These are phyloP conservation scores for Eucalyptus sp. DNA, from an alignment of 345 rosid genomes.

Conservation along the genomic window DNA sequence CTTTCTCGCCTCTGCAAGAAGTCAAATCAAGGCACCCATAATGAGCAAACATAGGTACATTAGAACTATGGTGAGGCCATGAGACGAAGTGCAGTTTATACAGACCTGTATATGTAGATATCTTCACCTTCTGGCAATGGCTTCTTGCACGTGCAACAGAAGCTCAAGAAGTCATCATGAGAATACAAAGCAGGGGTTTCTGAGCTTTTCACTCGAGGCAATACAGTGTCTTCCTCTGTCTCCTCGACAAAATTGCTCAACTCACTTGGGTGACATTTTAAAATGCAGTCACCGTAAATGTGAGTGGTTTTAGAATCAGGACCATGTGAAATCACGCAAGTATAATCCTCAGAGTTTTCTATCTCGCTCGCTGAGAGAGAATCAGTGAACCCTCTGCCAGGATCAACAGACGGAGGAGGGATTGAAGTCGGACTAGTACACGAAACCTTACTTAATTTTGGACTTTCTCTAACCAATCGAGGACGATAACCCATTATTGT, in stretches of 20 bases:
- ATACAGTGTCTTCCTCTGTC: neutral
- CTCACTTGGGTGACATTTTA: conserved; percentile 39
- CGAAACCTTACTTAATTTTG: neutral
- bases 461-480: conserved; percentile 8
- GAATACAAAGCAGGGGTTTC: neutral
- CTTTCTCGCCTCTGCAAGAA: conserved; percentile 67
- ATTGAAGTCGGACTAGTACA: neutral
- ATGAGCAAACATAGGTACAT: neutral
- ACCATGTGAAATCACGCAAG: conserved; percentile 73
- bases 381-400: conserved; percentile 6
- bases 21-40: neutral
- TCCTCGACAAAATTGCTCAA: neutral
- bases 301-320: conserved; percentile 78
- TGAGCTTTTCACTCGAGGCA: neutral
- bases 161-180: conserved; percentile 41
- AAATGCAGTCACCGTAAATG: conserved; percentile 63
- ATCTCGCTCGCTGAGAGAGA: conserved; percentile 50
- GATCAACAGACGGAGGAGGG: neutral
- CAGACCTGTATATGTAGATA: conserved; percentile 76
- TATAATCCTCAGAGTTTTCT: conserved; percentile 92
- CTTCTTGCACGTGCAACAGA: conserved; percentile 69
- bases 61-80: neutral
- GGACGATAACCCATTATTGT: conserved; percentile 11
- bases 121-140: conserved; percentile 51
- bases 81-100: neutral